phyloP scores from a whole-genome alignment of 2,329 filamentous ascomycete species.

The Fusarium sp. region DNA sequence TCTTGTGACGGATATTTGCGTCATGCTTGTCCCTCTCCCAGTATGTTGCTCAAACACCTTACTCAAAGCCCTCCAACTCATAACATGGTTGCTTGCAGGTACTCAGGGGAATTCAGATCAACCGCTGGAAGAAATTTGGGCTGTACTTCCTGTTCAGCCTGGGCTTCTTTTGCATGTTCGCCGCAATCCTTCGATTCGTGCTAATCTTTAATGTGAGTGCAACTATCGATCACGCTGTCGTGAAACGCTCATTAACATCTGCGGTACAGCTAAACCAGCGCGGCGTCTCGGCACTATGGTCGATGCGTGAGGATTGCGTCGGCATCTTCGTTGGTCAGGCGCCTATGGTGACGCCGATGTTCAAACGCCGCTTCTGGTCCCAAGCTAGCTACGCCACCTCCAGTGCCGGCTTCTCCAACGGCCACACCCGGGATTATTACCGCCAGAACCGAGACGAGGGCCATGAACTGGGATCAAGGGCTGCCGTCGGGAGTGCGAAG shows the following conservation, averaged over 20 bases:
- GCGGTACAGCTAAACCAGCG: slow-evolving; percentile 22
- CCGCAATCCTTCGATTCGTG: slow-evolving; percentile 42
- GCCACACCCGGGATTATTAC: neutral
- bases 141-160: slow-evolving; percentile 49
- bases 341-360: slow-evolving; percentile 49
- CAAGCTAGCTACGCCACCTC: neutral
- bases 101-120: slow-evolving; percentile 45
- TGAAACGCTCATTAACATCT: neutral
- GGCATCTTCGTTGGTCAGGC: slow-evolving; percentile 53
- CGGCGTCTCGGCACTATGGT: slow-evolving; percentile 51
- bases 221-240: neutral
- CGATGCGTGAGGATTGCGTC: slow-evolving; percentile 53
- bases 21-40: slow-evolving; percentile 51
- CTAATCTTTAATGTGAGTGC: slow-evolving; percentile 47
- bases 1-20: slow-evolving; percentile 49
- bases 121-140: slow-evolving; percentile 44
- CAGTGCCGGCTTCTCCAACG: neutral
- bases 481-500: neutral
- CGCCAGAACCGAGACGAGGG: neutral
- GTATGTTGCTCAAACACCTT: slow-evolving; percentile 17
- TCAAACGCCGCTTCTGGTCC: slow-evolving; percentile 43
- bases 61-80: rapidly evolving
- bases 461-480: slow-evolving; percentile 5
- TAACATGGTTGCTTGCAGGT: slow-evolving; percentile 23
- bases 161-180: slow-evolving; percentile 50